Conservation (phyloP, 2,329 filamentous ascomycete genomes). For the Malbranchea cinnamomea region DNA sequence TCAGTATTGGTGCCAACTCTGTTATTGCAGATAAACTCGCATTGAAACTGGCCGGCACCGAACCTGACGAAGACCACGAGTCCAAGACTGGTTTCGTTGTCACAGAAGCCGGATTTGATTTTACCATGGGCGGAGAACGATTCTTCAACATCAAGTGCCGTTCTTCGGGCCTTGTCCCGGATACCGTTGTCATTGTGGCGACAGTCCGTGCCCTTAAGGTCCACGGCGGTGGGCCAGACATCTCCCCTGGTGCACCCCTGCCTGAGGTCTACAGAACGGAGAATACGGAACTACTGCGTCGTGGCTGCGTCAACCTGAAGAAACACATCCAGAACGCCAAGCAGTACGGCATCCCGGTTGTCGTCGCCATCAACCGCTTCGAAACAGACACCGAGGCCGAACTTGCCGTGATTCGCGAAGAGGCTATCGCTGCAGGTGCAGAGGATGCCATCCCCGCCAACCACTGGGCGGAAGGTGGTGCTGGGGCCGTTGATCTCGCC, state of each 20-base stretch:
- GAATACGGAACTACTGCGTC: conserved; percentile 79
- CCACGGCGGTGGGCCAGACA: conserved; percentile 89
- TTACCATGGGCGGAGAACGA: conserved; percentile 97
- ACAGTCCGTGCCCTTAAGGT: conserved; percentile 94
- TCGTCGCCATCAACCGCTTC: conserved; percentile 96
- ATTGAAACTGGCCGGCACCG: conserved; percentile 87
- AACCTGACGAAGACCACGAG: conserved; percentile 72
- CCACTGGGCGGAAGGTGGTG: conserved; percentile 93
- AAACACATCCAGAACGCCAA: conserved; percentile 91
- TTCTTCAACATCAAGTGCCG: conserved; percentile 99
- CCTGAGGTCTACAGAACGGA: conserved; percentile 80
- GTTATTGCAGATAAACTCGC: conserved; percentile 91
- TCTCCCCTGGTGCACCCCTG: conserved; percentile 73
- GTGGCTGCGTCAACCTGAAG: conserved; percentile 82
- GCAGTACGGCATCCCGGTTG: conserved; percentile 78
- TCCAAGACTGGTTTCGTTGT: conserved; percentile 83
- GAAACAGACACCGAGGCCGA: conserved; percentile 87
- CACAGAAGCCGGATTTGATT: conserved; percentile 96
- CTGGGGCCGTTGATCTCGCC: conserved; percentile 76
- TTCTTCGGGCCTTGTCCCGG: conserved; percentile 78
- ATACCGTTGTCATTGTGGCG: conserved; percentile 87
- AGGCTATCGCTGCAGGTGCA: conserved; percentile 79
- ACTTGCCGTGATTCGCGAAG: conserved; percentile 74
- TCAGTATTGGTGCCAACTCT: conserved; percentile 92
- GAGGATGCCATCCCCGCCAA: conserved; percentile 88